A percentile compares a stretch with the other conserved stretches of the same genome.
Evolutionary conservation across 1,139 yeast genomes (phyloP).

Genomic region (Kodamaea fungicola): DNA sequence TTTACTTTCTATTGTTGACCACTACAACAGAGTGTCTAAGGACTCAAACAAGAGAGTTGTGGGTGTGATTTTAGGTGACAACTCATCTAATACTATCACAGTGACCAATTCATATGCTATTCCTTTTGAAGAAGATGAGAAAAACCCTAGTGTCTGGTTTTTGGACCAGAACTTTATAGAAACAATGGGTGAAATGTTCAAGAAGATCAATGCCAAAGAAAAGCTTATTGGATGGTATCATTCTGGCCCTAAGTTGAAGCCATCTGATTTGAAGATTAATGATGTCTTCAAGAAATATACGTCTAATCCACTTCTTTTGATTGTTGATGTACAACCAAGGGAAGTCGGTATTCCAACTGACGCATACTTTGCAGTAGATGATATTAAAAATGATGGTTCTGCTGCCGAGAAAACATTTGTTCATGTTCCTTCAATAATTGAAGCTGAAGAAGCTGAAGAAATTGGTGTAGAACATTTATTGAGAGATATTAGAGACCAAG

Average conservation of each 20-base stretch:
- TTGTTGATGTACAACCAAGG: conserved; percentile 88
- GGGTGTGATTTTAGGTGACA: conserved; percentile 91
- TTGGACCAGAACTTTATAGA: conserved; percentile 95
- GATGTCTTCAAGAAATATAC: conserved; percentile 84
- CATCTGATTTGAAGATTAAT: conserved; percentile 87
- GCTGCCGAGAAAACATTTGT: conserved; percentile 89
- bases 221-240: conserved; percentile 98
- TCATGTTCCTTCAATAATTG: conserved; percentile 88
- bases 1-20: conserved; percentile 90
- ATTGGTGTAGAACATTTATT: conserved; percentile 96
- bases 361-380: conserved; percentile 92
- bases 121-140: conserved; percentile 96
- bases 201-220: conserved; percentile 95
- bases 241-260: conserved; percentile 88
- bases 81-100: conserved; percentile 49
- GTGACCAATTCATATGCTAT: conserved; percentile 81
- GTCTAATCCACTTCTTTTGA: conserved; percentile 75
- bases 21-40: conserved; percentile 80
- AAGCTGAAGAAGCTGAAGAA: conserved; percentile 99
- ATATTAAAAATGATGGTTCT: conserved; percentile 95
- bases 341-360: conserved; percentile 89
- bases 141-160: conserved; percentile 93
- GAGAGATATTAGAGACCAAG: conserved; percentile 93
- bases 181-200: conserved; percentile 96
- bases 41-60: conserved; percentile 76